Evolutionary conservation across 2,329 filamentous ascomycete genomes (phyloP).

Genomic region (Aspergillus melleus): DNA sequence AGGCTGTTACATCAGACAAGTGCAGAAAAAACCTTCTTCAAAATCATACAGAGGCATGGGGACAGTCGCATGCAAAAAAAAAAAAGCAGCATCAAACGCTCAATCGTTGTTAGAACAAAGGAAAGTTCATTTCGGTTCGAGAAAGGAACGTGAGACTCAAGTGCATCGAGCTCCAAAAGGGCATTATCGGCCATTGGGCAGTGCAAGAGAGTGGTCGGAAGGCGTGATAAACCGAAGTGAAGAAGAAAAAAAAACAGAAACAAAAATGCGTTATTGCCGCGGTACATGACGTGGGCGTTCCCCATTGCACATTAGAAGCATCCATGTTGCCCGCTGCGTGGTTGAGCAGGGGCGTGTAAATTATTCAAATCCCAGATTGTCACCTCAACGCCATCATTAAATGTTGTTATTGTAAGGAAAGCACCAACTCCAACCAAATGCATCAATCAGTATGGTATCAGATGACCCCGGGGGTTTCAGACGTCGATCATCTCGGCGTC

Average conservation of each 20-base stretch:
- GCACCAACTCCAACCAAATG: conserved; percentile 36
- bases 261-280: not conserved
- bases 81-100: conserved; percentile 11
- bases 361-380: conserved; percentile 16
- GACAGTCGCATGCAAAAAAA: not conserved
- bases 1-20: conserved; percentile 7
- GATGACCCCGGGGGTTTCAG: conserved; percentile 31
- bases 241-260: not conserved
- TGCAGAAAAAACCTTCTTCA: not conserved
- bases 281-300: not conserved
- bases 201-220: conserved; percentile 3
- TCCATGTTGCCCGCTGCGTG: conserved; percentile 5
- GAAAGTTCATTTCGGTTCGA: conserved; percentile 9
- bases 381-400: conserved; percentile 25
- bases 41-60: conserved; percentile 6
- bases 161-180: not conserved
- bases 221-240: not conserved
- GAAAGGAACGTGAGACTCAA: conserved; percentile 17
- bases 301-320: conserved; percentile 6
- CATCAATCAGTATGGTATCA: conserved; percentile 28
- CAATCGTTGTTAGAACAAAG: conserved; percentile 16
- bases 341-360: conserved; percentile 11
- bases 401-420: conserved; percentile 26
- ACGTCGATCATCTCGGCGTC: conserved; percentile 66
- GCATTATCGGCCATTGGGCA: not conserved